phyloP scores from a whole-genome alignment of 805 yeast species.

The Hanseniaspora jakobsenii region DNA sequence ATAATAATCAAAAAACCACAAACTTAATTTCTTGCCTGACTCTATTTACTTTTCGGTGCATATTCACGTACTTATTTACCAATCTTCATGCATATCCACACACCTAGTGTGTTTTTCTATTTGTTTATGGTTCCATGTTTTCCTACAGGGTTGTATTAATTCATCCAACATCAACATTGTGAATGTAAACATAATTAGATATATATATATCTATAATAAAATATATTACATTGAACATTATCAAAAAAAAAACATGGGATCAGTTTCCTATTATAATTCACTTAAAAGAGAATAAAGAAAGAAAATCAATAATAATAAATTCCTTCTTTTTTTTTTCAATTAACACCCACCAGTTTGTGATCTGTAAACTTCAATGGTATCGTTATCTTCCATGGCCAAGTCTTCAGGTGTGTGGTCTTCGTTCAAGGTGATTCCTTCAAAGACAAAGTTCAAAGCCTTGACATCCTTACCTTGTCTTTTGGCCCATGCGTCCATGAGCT shows the following conservation, averaged over 20 bases:
- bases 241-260: too few species aligned
- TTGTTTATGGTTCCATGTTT: too few species aligned
- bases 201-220: not conserved
- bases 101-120: too few species aligned
- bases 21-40: too few species aligned
- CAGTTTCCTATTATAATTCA: not conserved
- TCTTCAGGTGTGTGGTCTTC: constrained; percentile 88
- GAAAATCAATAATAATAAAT: not conserved
- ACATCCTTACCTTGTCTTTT: constrained; percentile 90
- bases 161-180: too few species aligned
- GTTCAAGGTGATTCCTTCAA: constrained; percentile 83
- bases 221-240: too few species aligned
- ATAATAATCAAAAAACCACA: too few species aligned
- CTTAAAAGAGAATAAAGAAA: not conserved
- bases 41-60: too few species aligned
- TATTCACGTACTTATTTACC: too few species aligned
- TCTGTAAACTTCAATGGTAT: constrained; percentile 91
- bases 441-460: constrained; percentile 71
- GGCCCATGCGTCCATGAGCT: constrained; percentile 96
- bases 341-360: constrained; percentile 65
- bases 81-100: too few species aligned
- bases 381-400: constrained; percentile 89
- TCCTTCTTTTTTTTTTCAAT: not conserved
- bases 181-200: too few species aligned
- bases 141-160: too few species aligned